phyloP scores from a whole-genome alignment of 768 basidiomycete genomes.

The Suillus weaverae region DNA sequence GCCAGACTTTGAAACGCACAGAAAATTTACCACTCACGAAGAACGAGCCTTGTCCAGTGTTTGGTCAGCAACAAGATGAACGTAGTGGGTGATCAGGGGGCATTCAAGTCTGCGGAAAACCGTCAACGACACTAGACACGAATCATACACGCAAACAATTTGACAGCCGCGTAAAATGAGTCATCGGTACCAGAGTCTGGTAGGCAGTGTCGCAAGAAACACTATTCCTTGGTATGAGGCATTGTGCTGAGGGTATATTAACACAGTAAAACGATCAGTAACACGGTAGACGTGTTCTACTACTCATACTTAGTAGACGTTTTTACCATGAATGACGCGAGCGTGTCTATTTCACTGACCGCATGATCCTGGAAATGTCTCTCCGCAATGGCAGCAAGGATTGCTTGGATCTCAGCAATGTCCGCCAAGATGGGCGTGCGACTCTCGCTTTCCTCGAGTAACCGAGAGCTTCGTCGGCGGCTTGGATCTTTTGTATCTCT shows the following conservation, averaged over 20 bases:
- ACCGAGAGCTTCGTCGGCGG: constrained; percentile 69
- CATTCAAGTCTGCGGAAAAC: background rate
- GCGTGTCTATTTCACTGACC: constrained; percentile 75
- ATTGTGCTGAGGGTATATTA: background rate
- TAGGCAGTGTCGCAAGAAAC: background rate
- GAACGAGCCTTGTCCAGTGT: background rate
- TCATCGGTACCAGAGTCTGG: background rate
- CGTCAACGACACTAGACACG: background rate
- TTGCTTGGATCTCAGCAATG: constrained; percentile 61
- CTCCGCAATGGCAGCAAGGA: constrained; percentile 70
- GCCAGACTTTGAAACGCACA: background rate
- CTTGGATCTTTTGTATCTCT: constrained; percentile 62
- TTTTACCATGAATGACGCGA: constrained; percentile 81
- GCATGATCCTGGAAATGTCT: constrained; percentile 67
- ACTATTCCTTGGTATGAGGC: background rate
- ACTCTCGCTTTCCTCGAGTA: constrained; percentile 60
- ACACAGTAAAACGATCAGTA: background rate
- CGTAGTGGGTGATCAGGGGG: background rate
- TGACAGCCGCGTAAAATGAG: background rate
- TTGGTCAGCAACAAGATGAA: background rate
- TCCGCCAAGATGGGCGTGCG: constrained; percentile 73
- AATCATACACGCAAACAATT: background rate
- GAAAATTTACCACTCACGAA: no score
- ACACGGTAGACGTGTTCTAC: constrained; percentile 23
- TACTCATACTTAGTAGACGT: constrained; percentile 48